Base-by-base conservation (phyloP, 306 rosid genomes). In the Prunus dulcis region DNA sequence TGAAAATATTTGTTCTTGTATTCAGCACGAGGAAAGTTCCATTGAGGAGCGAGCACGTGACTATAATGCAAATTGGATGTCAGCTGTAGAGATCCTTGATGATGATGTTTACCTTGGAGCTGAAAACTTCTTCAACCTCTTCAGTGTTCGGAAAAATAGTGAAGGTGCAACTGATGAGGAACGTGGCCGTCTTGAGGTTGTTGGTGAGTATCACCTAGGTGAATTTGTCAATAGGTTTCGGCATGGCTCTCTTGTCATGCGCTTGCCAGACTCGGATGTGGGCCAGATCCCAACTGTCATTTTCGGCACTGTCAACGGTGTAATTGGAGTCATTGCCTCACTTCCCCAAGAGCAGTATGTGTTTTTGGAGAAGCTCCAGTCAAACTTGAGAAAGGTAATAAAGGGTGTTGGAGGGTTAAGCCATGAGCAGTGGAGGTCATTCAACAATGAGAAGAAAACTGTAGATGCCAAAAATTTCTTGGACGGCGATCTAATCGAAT, bases 371-470 rank as follows among this genome's bases (percentile, higher is more conserved):
- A 92, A 88, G 84, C 98, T 96, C 79, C 99, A 96, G 79, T 80
- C 97, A n/a, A 89, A 83, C 82, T 72, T 96, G 84, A 84, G 98
- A 79, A 96, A 89, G 81, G 96, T 96, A 84, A 96, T 96, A 18
- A 96, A 92, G 83, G 98, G 99, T 43, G 96, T 96, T 28, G 99
- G 99, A 66, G 99, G 99, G 55, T 82, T 96, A 57, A 96, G 88
- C 86, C 99, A 96, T 19, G 99, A 96, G 87, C 99, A 96, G 32
- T 92, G 99, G 99, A 90, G 98, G 76, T 96, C 98, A 51, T 96
- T 92, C 80, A 92, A 84, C 88, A 96, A 86, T 15, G 98, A 96
- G 85, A 96, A 92, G 90, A 90, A 89, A 77, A 88, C 96, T 2
- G 91, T 79, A 9, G 96, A 95, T 43, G 97, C 99, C 30, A 88